Percentiles rank a stretch among this genome's conserved stretches.
Evolutionary conservation across 345 rosid species (phyloP).

Genomic region (Kernera saxatilis): DNA sequence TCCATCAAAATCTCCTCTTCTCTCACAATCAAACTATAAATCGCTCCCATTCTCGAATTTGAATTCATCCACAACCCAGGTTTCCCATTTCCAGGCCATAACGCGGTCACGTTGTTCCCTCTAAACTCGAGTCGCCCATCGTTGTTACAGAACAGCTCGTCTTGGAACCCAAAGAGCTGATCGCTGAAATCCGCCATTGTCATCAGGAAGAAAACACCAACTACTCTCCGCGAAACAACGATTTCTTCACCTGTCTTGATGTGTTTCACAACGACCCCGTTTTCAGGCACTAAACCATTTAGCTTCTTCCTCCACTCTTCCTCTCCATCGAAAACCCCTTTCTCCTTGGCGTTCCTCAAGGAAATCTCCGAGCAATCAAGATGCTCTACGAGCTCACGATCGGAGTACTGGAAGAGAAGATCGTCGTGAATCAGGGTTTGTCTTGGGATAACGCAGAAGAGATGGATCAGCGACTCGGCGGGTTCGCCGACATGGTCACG

Average conservation of each 20-base stretch:
- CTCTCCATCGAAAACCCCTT: conserved; percentile 47
- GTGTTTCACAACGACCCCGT: conserved; percentile 56
- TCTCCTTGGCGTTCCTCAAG: conserved; percentile 50
- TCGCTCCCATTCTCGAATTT: conserved; percentile 71
- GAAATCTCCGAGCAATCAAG: conserved; percentile 53
- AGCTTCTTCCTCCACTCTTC: conserved; percentile 88
- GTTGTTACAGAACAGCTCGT: conserved; percentile 49
- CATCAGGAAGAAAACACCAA: conserved; percentile 65
- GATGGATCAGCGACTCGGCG: conserved; percentile 78
- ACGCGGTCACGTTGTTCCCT: conserved; percentile 47
- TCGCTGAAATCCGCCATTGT: conserved; percentile 95
- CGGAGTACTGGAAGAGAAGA: conserved; percentile 67
- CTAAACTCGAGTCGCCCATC: conserved; percentile 63
- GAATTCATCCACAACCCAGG: conserved; percentile 90
- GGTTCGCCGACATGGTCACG: conserved; percentile 71
- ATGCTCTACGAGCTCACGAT: conserved; percentile 65
- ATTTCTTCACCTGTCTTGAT: conserved; percentile 79
- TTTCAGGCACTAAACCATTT: conserved; percentile 46
- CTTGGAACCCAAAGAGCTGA: conserved; percentile 75
- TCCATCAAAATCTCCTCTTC: conserved; percentile 72
- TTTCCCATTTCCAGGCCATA: conserved; percentile 93
- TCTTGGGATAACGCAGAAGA: conserved; percentile 78
- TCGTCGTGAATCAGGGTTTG: conserved; percentile 82
- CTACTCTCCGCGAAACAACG: conserved; percentile 55
- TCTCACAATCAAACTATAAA: conserved; percentile 55